These are phyloP conservation scores for Metarhizium humberi DNA, from an alignment of 2,329 filamentous ascomycete genomes.

Conservation along the genomic window DNA sequence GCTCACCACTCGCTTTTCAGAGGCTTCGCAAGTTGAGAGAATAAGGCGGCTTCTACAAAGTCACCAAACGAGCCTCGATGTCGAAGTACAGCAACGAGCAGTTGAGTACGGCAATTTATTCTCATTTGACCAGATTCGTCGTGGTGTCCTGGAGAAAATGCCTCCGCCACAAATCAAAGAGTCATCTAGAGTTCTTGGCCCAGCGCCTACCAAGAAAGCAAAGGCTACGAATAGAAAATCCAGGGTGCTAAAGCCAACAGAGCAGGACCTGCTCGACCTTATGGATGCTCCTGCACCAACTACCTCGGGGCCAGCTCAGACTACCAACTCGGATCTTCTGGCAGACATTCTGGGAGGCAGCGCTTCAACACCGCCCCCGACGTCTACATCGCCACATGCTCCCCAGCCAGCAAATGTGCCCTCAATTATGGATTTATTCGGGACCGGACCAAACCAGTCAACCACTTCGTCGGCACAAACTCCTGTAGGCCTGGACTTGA, in stretches of 20 bases:
- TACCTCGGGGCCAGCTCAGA: slow-evolving; percentile 39
- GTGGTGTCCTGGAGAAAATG: slow-evolving; percentile 94
- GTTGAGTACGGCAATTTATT: slow-evolving; percentile 97
- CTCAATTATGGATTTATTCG: slow-evolving; percentile 88
- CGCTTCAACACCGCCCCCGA: slow-evolving; percentile 30
- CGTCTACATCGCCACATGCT: slow-evolving; percentile 31
- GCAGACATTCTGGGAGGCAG: slow-evolving; percentile 83
- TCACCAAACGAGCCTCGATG: slow-evolving; percentile 79
- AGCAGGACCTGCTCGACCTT: slow-evolving; percentile 86
- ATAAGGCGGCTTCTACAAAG: slow-evolving; percentile 68
- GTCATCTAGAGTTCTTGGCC: slow-evolving; percentile 81
- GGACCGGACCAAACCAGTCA: slow-evolving; percentile 31
- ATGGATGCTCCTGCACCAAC: slow-evolving; percentile 64
- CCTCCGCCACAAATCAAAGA: slow-evolving; percentile 94
- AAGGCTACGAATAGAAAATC: slow-evolving; percentile 66
- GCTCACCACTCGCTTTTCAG: slow-evolving; percentile 77
- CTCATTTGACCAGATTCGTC: slow-evolving; percentile 73
- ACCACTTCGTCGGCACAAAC: slow-evolving; percentile 24
- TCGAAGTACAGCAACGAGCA: slow-evolving; percentile 92
- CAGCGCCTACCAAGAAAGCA: slow-evolving; percentile 56
- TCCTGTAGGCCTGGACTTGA: slow-evolving; percentile 38
- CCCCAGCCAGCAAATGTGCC: slow-evolving; percentile 48
- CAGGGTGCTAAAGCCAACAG: slow-evolving; percentile 71
- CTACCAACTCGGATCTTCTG: slow-evolving; percentile 76
- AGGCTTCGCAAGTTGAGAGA: slow-evolving; percentile 77